Base-by-base conservation (phyloP, 108 stramenopile species). In the Fragilaria radians region DNA sequence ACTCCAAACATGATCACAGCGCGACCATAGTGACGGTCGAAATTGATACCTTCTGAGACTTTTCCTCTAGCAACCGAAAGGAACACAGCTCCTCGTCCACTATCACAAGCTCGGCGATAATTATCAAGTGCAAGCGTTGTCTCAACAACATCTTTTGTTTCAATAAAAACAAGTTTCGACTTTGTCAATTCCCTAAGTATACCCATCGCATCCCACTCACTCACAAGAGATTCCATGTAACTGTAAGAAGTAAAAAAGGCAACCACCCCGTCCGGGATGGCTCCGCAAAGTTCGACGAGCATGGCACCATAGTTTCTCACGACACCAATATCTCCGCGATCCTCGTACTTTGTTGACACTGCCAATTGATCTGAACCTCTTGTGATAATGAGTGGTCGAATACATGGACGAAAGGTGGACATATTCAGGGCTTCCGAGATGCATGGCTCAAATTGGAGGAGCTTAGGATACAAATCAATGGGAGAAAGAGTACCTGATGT, bases 141-240 rank as follows among this genome's bases (percentile, higher is more conserved):
- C 66, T 98, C 99, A 28, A 98, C 95, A 11, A 99, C 96, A 79
- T 99, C 99, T 64, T 98, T 98, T 11, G 98, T 99, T 76, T 99
- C 98, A 46, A 99, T 94, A 58, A 97, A 99, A 27, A 99, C 80
- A 1, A 99, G 75, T 69, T 99, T 99, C 21, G 90, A 80, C 54
- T 95, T 89, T 28, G 91, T 81, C 49, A 98, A 61, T 61, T 95
- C 85, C 52, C 84, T 71, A 48, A 98, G 70, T 28, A 96, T 85
- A 5, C 95, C 95, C 75, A 83, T 79, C 4, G 92, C 89, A 67
- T 97, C 93, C 98, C 97, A 98, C 62, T 92, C 85, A 18, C 80
- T 76, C 11, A 99, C 81, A 50, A 96, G 83, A 23, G 73, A 76
- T 72, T 99, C 97, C 97, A 99, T 97, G 76, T 98, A 99, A 45